phyloP scores from a whole-genome alignment of 2,329 filamentous ascomycete genomes.

The Colletotrichum cuscutae region DNA sequence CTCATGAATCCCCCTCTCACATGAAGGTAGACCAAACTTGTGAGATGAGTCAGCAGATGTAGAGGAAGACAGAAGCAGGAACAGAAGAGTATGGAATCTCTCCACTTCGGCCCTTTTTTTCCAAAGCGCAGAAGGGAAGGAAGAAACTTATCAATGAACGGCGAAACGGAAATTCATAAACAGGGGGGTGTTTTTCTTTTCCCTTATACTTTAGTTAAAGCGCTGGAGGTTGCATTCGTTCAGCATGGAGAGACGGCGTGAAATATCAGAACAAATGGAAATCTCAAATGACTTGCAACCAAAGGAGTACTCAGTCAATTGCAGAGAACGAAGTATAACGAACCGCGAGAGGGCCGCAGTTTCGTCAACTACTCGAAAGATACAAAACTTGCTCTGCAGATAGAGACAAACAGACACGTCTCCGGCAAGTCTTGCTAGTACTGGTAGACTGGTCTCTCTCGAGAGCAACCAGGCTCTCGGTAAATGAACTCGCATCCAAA shows the following conservation, averaged over 20 bases:
- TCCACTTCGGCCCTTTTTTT: neutral
- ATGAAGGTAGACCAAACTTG: neutral
- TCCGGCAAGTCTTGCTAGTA: no score
- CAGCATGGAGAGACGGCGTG: neutral
- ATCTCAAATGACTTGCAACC: neutral
- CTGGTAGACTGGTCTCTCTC: neutral
- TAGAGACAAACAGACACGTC: no score
- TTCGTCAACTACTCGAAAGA: no score
- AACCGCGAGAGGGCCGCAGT: no score
- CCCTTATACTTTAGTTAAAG: neutral
- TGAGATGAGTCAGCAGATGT: neutral
- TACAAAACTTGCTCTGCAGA: no score
- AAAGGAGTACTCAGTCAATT: neutral
- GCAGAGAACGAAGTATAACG: no score
- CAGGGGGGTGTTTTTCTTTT: neutral
- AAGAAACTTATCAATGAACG: neutral
- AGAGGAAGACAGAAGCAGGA: no score
- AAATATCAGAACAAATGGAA: neutral
- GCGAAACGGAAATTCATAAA: neutral
- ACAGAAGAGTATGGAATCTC: no score
- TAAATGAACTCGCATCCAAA: neutral
- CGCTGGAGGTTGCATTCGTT: neutral
- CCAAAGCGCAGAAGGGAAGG: neutral
- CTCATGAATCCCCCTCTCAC: neutral
- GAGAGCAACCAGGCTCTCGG: neutral